Base-by-base conservation (phyloP, 768 basidiomycete species). In the Hericium alpestre region DNA sequence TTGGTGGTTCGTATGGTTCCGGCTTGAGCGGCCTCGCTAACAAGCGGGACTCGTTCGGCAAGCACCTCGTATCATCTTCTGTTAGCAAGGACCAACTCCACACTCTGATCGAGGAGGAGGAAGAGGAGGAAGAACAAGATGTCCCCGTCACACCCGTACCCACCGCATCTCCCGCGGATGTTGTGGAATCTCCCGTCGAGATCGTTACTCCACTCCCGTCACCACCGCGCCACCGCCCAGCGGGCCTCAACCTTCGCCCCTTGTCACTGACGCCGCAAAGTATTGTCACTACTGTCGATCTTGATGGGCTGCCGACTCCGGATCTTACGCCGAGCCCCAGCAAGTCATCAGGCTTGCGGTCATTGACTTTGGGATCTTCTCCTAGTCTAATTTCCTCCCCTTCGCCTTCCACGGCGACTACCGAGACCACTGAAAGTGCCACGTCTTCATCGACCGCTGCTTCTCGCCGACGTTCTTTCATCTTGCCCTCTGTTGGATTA, bases 21-120 rank as follows among this genome's bases (percentile, higher is more conserved):
- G 71, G 71, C 37, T 64, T 74, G 59, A 79, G 68, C 59, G 65
- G 68, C 53, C 68, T 81, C 65, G 72, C 72, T 20, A 77, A 69
- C 63, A 91, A 90, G 70, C 83, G 90, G 12, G 90, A 93, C 67
- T 92, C 90, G 0, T 86, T 90, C 69, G 75, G 78, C 52, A 90
- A 86, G 70, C 77, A 84, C 62, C 76, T 85, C 60, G 73, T 76
- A 15, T 76, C 84, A 2, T 79, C 81, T 0, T 79, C 80, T 11
- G 76, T 83, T 53, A 51, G 23, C 27, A 90, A 89, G 67, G 90
- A 91, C 67, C 80, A 85, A 63, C 76, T 92, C 11, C 79, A 81
- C 58, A 91, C 90, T 16, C 75, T 92, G 27, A 72, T 93, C 37
- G 90, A 91, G 65, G 91, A 90, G 65, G 88, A 93, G 56, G 90